A percentile compares a stretch with the other conserved stretches of the same genome.
phyloP scores from a whole-genome alignment of 176 grass and related monocot genomes.

The Metroxylon sagu region DNA sequence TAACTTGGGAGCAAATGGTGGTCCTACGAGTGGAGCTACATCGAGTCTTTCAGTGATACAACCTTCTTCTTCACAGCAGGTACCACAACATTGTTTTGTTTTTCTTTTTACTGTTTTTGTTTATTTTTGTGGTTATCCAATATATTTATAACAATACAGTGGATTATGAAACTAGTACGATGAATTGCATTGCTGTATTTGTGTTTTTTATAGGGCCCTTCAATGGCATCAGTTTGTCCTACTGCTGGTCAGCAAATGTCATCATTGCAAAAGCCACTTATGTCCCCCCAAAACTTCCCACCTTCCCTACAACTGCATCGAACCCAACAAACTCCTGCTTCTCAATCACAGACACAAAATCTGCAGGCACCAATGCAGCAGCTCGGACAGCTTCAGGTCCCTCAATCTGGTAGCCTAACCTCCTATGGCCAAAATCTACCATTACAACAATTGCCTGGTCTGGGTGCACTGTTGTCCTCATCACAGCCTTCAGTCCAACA shows the following conservation, averaged over 20 bases:
- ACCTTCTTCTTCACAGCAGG: slow-evolving; percentile 19
- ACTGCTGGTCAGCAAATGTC: slow-evolving; percentile 50
- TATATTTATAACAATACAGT: too few species aligned
- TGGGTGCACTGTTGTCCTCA: slow-evolving; percentile 27
- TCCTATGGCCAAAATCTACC: slow-evolving; percentile 57
- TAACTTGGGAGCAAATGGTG: slow-evolving; percentile 38
- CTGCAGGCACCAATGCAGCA: slow-evolving; percentile 30
- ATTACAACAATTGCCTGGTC: slow-evolving; percentile 55
- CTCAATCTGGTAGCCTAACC: slow-evolving; percentile 49
- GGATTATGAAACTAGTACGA: too few species aligned
- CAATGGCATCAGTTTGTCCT: slow-evolving; percentile 45
- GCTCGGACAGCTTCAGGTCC: slow-evolving; percentile 49
- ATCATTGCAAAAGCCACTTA: slow-evolving; percentile 55
- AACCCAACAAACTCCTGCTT: slow-evolving; percentile 34
- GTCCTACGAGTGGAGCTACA: slow-evolving; percentile 42
- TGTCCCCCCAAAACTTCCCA: slow-evolving; percentile 43
- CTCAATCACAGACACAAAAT: slow-evolving; percentile 21
- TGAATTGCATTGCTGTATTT: too few species aligned
- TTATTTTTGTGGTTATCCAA: too few species aligned
- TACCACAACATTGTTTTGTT: neutral
- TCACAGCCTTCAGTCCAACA: slow-evolving; percentile 59
- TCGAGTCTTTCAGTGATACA: slow-evolving; percentile 41
- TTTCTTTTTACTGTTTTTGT: too few species aligned
- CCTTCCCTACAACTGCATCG: slow-evolving; percentile 38
- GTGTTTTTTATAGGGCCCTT: slow-evolving; percentile 48